Evolutionary conservation across 2,329 filamentous ascomycete genomes (phyloP).

Genomic region (Alternaria hordeiaustralica): DNA sequence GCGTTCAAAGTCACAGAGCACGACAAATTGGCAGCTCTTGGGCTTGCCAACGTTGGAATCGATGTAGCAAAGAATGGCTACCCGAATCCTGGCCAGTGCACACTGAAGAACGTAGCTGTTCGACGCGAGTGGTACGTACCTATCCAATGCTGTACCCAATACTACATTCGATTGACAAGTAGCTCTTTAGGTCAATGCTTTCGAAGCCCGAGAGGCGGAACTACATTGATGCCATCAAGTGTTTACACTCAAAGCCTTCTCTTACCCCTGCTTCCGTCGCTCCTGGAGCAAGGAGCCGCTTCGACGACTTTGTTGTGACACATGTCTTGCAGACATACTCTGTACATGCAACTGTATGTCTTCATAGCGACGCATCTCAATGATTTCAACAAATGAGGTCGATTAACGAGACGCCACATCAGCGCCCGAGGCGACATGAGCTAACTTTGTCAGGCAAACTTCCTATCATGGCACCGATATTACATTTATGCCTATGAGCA

Average conservation of each 20-base stretch:
- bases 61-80: constrained; percentile 31
- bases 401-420: background rate
- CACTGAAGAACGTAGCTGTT: constrained; percentile 42
- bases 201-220: constrained; percentile 23
- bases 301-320: constrained; percentile 43
- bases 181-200: constrained; percentile 22
- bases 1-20: background rate
- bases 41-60: background rate
- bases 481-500: constrained; percentile 52
- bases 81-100: constrained; percentile 37
- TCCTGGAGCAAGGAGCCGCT: constrained; percentile 35
- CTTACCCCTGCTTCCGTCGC: constrained; percentile 28
- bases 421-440: background rate
- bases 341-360: constrained; percentile 40
- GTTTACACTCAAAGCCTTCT: constrained; percentile 29
- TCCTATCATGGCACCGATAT: constrained; percentile 50
- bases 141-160: background rate
- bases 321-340: constrained; percentile 39
- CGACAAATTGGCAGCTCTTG: background rate
- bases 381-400: background rate
- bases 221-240: constrained; percentile 43
- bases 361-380: too few species aligned
- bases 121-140: constrained; percentile 52
- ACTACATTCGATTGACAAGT: background rate
- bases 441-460: constrained; percentile 29